A percentile compares a stretch with the other conserved stretches of the same genome.
Evolutionary conservation across 169 alveolate species (phyloP).

Genomic region (Pseudocohnilembus persalinus): DNA sequence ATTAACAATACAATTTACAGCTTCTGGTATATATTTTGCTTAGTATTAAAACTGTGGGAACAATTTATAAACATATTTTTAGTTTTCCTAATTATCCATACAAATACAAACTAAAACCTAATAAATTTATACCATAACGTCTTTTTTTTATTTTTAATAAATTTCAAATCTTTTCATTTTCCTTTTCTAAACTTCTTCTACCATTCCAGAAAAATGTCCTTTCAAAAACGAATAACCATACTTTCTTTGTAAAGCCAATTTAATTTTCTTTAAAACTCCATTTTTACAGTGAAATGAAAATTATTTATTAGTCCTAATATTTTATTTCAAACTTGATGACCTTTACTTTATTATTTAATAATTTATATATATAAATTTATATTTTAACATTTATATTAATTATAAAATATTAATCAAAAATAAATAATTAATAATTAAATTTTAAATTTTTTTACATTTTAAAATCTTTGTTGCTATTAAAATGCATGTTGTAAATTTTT

Average conservation of each 20-base stretch:
- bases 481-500: background rate
- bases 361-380: too few species aligned
- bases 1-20: conserved; percentile 35
- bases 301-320: too few species aligned
- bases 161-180: background rate
- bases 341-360: too few species aligned
- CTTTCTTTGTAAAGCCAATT: background rate
- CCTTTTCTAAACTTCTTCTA: background rate
- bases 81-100: conserved; percentile 13
- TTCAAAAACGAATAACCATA: background rate
- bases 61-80: background rate
- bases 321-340: too few species aligned
- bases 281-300: background rate
- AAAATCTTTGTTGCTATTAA: too few species aligned
- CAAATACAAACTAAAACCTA: background rate
- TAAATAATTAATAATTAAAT: too few species aligned
- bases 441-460: too few species aligned
- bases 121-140: background rate
- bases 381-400: too few species aligned
- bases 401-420: too few species aligned
- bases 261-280: background rate
- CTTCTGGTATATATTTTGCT: conserved; percentile 29
- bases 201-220: background rate
- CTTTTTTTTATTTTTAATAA: background rate
- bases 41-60: conserved; percentile 5